Base-by-base conservation (phyloP, 2,329 filamentous ascomycete species). In the Fusarium veterinarium region DNA sequence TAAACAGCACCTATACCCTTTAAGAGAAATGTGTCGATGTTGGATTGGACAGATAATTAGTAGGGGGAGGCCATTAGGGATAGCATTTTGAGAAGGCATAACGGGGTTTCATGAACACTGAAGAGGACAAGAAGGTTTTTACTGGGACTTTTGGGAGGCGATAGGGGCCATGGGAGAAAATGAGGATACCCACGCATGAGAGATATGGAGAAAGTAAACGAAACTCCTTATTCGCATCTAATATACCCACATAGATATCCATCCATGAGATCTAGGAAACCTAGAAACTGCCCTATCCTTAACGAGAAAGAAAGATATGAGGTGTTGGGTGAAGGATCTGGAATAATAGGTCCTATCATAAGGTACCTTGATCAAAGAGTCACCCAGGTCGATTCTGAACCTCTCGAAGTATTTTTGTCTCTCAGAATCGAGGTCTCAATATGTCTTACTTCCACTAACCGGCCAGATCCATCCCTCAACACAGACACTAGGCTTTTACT, bases 1-100 rank as follows among this genome's bases (percentile, higher is more conserved):
- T 51, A 48, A 38, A 49, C 42, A 64, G 52, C 41, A 58, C 56
- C 56, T 56, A 67, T 71, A 72, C 70, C 60, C 70, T 56, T 28
- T 55, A 17, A 46, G 37, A 68, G 59, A 42, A 67, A 35, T 46
- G 44, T 59, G 55, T 59, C 25, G 45, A 58, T 49, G 37, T 67
- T 60, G 49, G 48, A 67, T 41, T 30, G 35, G 49, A 44, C 55
- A 48, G 52, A 31, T 48, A 58, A 49, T 56, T 56, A 46, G 57
- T 38, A 17, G 42, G 53, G 14, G 33, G 11, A 48, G 10, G 7
- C 13, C 33, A 48, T 23, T n/a, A n/a, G 37, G 13, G 48, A 48
- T 31, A 16, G 35, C n/a, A 28, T 20, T 14, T 55, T 37, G 19
- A 46, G 23, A 37, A 37, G 19, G 19, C 35, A 28, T 17, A 45